These are phyloP conservation scores for Pythium scleroteichum DNA, from an alignment of 352 stramenopile genomes.

Conservation along the genomic window DNA sequence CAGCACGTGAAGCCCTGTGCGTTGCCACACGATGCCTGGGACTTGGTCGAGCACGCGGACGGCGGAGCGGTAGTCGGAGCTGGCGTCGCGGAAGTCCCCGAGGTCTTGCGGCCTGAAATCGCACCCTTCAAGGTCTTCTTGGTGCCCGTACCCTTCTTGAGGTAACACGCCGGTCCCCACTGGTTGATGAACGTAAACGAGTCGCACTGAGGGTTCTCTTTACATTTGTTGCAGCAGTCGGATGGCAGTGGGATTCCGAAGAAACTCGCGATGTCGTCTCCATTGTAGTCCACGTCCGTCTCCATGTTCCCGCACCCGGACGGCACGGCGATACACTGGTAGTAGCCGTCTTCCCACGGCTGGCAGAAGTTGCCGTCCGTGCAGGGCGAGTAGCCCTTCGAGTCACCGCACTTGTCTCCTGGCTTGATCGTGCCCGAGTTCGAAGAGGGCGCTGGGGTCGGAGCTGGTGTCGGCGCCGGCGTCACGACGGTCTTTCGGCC, in stretches of 20 bases:
- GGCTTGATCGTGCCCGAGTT: too few relatives aligned
- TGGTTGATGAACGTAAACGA: slow-evolving; percentile 62
- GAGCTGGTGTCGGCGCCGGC: not conserved
- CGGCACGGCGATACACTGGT: slow-evolving; percentile 47
- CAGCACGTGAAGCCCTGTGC: slow-evolving; percentile 39
- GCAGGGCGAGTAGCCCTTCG: slow-evolving; percentile 37
- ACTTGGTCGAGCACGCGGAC: too few relatives aligned
- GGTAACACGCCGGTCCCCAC: slow-evolving; percentile 50
- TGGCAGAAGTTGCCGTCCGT: slow-evolving; percentile 42
- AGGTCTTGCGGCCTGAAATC: slow-evolving; percentile 19
- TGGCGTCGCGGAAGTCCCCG: not conserved
- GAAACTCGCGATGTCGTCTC: slow-evolving; percentile 30
- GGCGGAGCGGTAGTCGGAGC: not conserved
- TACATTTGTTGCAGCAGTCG: slow-evolving; percentile 48
- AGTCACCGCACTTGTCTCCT: slow-evolving; percentile 37
- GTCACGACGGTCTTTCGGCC: slow-evolving; percentile 10
- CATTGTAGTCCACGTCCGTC: slow-evolving; percentile 48
- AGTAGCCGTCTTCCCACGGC: slow-evolving; percentile 54
- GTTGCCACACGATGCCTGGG: slow-evolving; percentile 34
- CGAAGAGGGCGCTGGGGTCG: not conserved
- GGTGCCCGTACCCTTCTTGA: slow-evolving; percentile 35
- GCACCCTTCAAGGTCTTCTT: slow-evolving; percentile 28
- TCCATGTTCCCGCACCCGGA: slow-evolving; percentile 39
- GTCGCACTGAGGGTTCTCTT: slow-evolving; percentile 35
- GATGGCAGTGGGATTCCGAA: slow-evolving; percentile 36